Evolutionary conservation across 1,284 basidiomycete species (phyloP).

Genomic region (Agroathelia rolfsii): DNA sequence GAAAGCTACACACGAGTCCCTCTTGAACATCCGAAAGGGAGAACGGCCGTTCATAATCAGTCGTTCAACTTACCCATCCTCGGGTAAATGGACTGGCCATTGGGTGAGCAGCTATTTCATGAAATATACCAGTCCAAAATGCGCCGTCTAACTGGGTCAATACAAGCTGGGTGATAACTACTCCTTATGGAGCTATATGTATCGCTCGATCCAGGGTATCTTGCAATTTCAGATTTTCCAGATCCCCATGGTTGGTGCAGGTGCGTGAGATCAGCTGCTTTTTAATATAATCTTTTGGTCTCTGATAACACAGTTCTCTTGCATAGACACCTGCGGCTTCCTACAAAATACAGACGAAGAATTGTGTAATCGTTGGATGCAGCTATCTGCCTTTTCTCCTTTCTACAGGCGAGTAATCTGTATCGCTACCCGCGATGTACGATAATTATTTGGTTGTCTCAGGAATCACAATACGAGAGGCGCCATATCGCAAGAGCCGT

Average conservation of each 20-base stretch:
- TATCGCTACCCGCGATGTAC: not conserved
- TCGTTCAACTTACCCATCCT: conserved; percentile 55
- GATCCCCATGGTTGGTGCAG: conserved; percentile 70
- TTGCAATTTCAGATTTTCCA: conserved; percentile 72
- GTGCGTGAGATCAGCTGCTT: conserved; percentile 35
- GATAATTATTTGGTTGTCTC: conserved; percentile 6
- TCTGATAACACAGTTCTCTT: conserved; percentile 46
- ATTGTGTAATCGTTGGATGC: conserved; percentile 77
- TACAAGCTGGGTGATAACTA: conserved; percentile 63
- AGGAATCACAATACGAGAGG: conserved; percentile 58
- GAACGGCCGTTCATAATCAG: conserved; percentile 59
- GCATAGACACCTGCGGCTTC: no score
- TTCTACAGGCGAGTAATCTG: conserved; percentile 44
- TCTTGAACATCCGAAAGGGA: conserved; percentile 39
- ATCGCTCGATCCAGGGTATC: conserved; percentile 51
- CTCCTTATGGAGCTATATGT: conserved; percentile 53
- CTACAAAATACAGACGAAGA: conserved; percentile 69
- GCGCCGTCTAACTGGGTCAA: no score
- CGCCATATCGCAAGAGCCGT: conserved; percentile 64
- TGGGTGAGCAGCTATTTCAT: conserved; percentile 28
- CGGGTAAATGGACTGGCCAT: conserved; percentile 56
- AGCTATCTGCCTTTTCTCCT: conserved; percentile 65
- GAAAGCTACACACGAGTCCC: conserved; percentile 45
- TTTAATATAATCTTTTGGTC: not conserved
- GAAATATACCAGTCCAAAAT: not conserved